Evolutionary conservation across 2,329 filamentous ascomycete genomes (phyloP).

Genomic region (Colletotrichum noveboracense): DNA sequence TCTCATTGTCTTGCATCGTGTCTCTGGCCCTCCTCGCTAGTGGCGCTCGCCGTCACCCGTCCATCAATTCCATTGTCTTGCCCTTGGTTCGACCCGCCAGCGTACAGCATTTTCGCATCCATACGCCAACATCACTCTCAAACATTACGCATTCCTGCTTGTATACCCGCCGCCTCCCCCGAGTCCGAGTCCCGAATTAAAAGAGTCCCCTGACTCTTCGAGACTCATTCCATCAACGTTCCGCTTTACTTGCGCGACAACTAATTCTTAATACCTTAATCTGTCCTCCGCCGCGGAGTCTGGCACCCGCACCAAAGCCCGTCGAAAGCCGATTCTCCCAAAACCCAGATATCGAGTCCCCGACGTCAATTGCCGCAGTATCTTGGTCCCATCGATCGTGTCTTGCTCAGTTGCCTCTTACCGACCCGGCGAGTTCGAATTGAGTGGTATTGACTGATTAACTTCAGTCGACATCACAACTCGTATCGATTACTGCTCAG

Average conservation of each 20-base stretch:
- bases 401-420: background rate
- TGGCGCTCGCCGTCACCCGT: background rate
- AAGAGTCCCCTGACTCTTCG: background rate
- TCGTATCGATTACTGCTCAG: background rate
- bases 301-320: constrained; percentile 15
- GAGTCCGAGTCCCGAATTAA: background rate
- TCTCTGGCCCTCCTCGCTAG: constrained; percentile 12
- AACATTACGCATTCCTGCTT: constrained; percentile 17
- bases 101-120: constrained; percentile 15
- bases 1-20: constrained; percentile 21
- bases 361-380: background rate
- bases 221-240: background rate
- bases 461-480: background rate
- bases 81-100: constrained; percentile 17
- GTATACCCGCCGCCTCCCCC: background rate
- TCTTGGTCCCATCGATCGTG: background rate
- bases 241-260: constrained; percentile 4
- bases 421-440: background rate
- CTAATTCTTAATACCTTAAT: constrained; percentile 24
- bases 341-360: background rate
- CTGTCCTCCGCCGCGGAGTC: constrained; percentile 19
- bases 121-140: background rate
- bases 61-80: constrained; percentile 13
- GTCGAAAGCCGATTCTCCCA: background rate
- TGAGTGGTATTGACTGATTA: background rate